Conservation (phyloP, 73 alveolate species). For the Tetrahymena thermophila region DNA sequence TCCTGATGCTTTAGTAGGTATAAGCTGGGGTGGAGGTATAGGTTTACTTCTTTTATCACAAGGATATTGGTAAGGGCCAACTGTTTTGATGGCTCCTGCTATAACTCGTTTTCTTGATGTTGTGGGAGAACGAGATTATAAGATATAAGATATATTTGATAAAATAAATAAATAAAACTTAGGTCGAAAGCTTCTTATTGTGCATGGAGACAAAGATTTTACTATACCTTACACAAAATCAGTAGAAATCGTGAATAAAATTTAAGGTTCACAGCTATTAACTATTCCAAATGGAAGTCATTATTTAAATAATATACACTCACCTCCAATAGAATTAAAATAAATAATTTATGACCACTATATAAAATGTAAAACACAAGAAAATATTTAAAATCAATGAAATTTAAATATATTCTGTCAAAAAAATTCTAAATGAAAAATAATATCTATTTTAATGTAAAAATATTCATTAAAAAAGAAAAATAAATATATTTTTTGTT, state of each 20-base stretch:
- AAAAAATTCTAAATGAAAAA: too few relatives aligned
- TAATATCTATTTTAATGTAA: too few relatives aligned
- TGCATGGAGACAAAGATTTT: not conserved
- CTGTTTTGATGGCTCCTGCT: not conserved
- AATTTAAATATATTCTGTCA: too few relatives aligned
- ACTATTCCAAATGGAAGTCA: not conserved
- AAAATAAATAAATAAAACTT: not conserved
- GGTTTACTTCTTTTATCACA: not conserved
- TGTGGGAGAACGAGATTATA: not conserved
- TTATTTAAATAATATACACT: not conserved
- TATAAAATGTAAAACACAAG: not conserved
- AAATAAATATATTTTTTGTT: too few relatives aligned
- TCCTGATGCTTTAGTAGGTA: not conserved
- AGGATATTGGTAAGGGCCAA: not conserved
- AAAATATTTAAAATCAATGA: not conserved
- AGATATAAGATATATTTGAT: not conserved
- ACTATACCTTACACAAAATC: not conserved
- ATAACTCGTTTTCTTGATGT: not conserved
- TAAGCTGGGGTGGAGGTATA: conserved; percentile 2
- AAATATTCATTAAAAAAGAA: too few relatives aligned
- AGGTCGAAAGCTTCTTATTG: not conserved
- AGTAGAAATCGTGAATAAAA: not conserved
- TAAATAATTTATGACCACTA: not conserved
- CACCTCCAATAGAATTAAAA: not conserved
- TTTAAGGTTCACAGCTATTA: not conserved